Evolutionary conservation across 2,329 filamentous ascomycete genomes (phyloP).

Genomic region (Hortaea werneckii): DNA sequence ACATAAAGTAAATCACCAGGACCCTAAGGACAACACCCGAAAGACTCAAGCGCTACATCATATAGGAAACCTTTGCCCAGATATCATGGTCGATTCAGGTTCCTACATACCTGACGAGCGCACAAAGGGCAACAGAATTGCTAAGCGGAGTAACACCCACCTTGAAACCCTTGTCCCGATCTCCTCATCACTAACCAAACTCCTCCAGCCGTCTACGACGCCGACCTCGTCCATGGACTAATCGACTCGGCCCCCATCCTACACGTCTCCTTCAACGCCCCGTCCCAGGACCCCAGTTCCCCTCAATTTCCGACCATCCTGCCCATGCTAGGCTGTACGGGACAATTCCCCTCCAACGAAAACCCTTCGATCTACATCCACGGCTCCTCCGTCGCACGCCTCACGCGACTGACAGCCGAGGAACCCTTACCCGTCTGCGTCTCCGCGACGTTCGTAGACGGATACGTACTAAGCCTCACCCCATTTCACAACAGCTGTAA

Average conservation of each 20-base stretch:
- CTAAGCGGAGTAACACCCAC: slow-evolving; percentile 15
- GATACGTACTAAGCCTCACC: slow-evolving; percentile 67
- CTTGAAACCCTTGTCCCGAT: no score
- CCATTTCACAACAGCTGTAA: slow-evolving; percentile 73
- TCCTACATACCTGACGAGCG: slow-evolving; percentile 19
- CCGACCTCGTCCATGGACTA: slow-evolving; percentile 62
- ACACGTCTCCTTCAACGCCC: slow-evolving; percentile 66
- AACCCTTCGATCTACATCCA: slow-evolving; percentile 67
- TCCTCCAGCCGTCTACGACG: slow-evolving; percentile 64
- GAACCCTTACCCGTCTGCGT: slow-evolving; percentile 56
- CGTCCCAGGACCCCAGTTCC: slow-evolving; percentile 27
- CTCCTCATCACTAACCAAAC: neutral
- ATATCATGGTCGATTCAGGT: slow-evolving; percentile 2
- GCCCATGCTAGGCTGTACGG: slow-evolving; percentile 80
- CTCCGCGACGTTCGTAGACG: slow-evolving; percentile 65
- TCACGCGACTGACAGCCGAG: slow-evolving; percentile 54
- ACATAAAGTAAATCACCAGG: no score
- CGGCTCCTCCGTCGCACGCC: slow-evolving; percentile 68
- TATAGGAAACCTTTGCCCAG: no score
- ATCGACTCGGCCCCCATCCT: slow-evolving; percentile 65
- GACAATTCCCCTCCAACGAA: slow-evolving; percentile 58
- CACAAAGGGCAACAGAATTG: slow-evolving; percentile 19
- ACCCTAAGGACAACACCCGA: no score
- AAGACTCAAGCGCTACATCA: no score
- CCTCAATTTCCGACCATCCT: slow-evolving; percentile 63